phyloP scores from a whole-genome alignment of 306 rosid genomes.

The Geum urbanum region DNA sequence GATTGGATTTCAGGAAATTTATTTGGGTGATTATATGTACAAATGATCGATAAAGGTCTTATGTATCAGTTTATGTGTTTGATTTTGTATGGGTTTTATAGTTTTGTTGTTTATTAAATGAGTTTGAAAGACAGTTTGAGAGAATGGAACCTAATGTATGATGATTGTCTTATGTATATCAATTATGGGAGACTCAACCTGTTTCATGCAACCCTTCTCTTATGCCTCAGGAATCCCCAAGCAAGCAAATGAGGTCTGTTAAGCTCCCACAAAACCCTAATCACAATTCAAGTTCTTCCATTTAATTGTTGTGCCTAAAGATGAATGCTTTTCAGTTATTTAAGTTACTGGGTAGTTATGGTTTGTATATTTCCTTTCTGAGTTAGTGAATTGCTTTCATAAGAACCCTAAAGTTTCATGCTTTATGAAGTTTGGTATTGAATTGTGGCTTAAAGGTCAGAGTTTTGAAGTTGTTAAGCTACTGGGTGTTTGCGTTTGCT shows the following conservation, averaged over 20 bases:
- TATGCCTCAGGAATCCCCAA: conserved; percentile 68
- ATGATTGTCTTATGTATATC: too few species aligned
- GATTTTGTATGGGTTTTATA: too few species aligned
- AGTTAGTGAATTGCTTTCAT: conserved; percentile 26
- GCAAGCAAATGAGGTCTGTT: conserved; percentile 65
- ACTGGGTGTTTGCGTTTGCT: neutral
- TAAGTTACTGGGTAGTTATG: neutral
- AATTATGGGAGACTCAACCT: conserved; percentile 81
- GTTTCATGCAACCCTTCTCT: conserved; percentile 93
- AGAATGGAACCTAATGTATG: too few species aligned
- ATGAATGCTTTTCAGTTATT: neutral
- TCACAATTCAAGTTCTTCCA: neutral
- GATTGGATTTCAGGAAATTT: too few species aligned
- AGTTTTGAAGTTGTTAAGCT: neutral
- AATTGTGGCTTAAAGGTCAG: neutral
- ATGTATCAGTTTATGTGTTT: too few species aligned
- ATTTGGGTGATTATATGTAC: too few species aligned
- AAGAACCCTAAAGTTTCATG: conserved; percentile 32
- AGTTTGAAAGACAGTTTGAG: too few species aligned
- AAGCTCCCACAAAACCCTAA: neutral
- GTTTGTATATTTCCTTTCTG: neutral
- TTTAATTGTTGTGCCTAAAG: too few species aligned
- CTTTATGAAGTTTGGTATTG: neutral
- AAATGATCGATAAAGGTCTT: too few species aligned
- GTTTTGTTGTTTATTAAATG: too few species aligned